Percentiles rank a stretch among this genome's conserved stretches.
phyloP scores from a whole-genome alignment of 495 filamentous ascomycete species.

The Barbatosphaeria neglecta region DNA sequence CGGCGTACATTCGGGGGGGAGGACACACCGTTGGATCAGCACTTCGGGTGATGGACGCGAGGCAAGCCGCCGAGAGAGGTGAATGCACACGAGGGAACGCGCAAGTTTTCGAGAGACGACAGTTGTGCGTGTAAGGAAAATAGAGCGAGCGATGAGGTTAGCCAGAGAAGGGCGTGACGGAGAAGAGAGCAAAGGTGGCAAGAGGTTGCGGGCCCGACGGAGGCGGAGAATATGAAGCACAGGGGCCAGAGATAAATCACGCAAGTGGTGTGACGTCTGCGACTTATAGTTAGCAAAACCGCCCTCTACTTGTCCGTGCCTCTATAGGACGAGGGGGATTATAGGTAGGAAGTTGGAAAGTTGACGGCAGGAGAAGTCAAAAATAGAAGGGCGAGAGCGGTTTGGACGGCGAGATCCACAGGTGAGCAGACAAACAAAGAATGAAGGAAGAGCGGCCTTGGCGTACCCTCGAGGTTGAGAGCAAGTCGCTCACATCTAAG shows the following conservation, averaged over 20 bases:
- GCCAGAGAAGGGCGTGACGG: constrained; percentile 40
- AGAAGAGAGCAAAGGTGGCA: constrained; percentile 36
- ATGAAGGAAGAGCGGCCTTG: constrained; percentile 5
- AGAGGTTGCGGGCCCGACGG: constrained; percentile 30
- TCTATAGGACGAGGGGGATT: background rate
- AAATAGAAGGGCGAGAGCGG: too few relatives aligned
- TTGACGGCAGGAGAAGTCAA: constrained; percentile 9
- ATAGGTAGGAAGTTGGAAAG: constrained; percentile 2
- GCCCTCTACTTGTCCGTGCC: background rate
- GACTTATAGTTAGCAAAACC: constrained; percentile 1
- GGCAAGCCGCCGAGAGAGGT: constrained; percentile 31
- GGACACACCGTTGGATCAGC: constrained; percentile 31
- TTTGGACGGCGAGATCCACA: too few relatives aligned
- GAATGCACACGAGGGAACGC: constrained; percentile 39
- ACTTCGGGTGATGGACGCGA: constrained; percentile 27
- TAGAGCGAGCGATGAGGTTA: constrained; percentile 38
- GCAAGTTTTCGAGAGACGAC: constrained; percentile 41
- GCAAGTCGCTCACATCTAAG: constrained; percentile 47
- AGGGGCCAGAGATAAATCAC: constrained; percentile 40
- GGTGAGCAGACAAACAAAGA: too few relatives aligned
- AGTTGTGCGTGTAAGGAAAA: constrained; percentile 47
- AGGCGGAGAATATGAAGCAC: constrained; percentile 45
- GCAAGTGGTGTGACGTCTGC: constrained; percentile 46
- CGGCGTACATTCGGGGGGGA: constrained; percentile 34
- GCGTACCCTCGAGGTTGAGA: constrained; percentile 43